A percentile compares a stretch with the other conserved stretches of the same genome.
phyloP scores from a whole-genome alignment of 768 basidiomycete species.

The Leccinum pellstonianum region DNA sequence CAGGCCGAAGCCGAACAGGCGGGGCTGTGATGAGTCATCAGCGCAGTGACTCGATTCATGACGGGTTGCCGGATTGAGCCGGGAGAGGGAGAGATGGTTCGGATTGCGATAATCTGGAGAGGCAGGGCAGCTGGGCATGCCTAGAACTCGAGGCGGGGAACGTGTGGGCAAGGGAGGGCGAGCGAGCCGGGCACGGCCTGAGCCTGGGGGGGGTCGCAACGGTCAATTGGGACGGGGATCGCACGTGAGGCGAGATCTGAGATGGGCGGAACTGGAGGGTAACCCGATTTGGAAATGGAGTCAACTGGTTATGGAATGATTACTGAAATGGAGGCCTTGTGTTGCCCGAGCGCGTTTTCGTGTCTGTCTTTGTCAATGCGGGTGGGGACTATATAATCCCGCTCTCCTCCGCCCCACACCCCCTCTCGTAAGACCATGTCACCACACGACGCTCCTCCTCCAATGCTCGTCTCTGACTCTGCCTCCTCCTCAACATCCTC shows the following conservation, averaged over 20 bases:
- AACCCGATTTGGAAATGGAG: slow-evolving; percentile 17
- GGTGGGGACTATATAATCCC: slow-evolving; percentile 32
- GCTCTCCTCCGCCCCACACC: slow-evolving; percentile 17
- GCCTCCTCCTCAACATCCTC: slow-evolving; percentile 20
- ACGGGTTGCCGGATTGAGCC: not conserved
- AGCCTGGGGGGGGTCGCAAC: not conserved
- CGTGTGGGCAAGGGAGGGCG: slow-evolving; percentile 20
- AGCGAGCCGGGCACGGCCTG: slow-evolving; percentile 13
- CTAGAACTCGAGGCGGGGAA: slow-evolving; percentile 31
- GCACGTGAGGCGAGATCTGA: slow-evolving; percentile 33
- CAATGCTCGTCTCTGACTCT: slow-evolving; percentile 22
- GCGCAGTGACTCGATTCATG: not conserved
- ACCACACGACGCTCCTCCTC: slow-evolving; percentile 7
- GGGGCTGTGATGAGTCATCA: slow-evolving; percentile 21
- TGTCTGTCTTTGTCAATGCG: slow-evolving; percentile 29
- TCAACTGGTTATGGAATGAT: slow-evolving; percentile 28
- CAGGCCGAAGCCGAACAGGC: slow-evolving; percentile 8
- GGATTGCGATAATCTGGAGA: slow-evolving; percentile 32
- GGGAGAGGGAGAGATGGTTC: slow-evolving; percentile 5
- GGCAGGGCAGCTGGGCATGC: slow-evolving; percentile 20
- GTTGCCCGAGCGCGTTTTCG: slow-evolving; percentile 27
- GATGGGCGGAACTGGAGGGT: slow-evolving; percentile 20
- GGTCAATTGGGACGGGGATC: slow-evolving; percentile 11
- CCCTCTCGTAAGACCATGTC: slow-evolving; percentile 1
- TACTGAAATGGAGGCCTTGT: slow-evolving; percentile 27